Conservation (phyloP, 2,329 filamentous ascomycete genomes). For the Lasiodiplodia gonubiensis region DNA sequence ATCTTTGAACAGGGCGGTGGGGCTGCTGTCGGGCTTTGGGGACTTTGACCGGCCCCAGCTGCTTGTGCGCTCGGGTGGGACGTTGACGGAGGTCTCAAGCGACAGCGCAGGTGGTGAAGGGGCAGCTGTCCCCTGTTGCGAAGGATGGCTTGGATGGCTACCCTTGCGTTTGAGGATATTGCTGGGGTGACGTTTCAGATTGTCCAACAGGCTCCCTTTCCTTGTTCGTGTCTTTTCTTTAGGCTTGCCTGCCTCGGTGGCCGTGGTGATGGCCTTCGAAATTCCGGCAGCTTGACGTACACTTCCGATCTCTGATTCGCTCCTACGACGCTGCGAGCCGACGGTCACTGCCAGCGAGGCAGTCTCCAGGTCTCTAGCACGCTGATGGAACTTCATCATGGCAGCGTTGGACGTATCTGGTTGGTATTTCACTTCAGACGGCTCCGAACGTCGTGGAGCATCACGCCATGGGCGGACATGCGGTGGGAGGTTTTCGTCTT, state of each 20-base stretch:
- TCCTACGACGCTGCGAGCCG: slow-evolving; percentile 67
- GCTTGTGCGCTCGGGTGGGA: slow-evolving; percentile 42
- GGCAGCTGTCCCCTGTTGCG: slow-evolving; percentile 31
- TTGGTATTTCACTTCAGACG: slow-evolving; percentile 48
- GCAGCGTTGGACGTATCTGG: slow-evolving; percentile 61
- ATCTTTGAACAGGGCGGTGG: slow-evolving; percentile 34
- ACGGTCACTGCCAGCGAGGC: slow-evolving; percentile 69
- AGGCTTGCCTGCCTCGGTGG: slow-evolving; percentile 42
- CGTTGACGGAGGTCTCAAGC: slow-evolving; percentile 18
- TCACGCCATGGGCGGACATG: slow-evolving; percentile 57
- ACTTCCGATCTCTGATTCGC: slow-evolving; percentile 68
- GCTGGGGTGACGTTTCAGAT: slow-evolving; percentile 50
- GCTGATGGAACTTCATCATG: slow-evolving; percentile 58
- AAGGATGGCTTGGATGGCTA: slow-evolving; percentile 39
- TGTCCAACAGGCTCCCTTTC: slow-evolving; percentile 61
- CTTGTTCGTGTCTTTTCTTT: slow-evolving; percentile 49
- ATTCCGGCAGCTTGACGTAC: slow-evolving; percentile 64
- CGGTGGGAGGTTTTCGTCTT: slow-evolving; percentile 29
- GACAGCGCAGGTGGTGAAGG: slow-evolving; percentile 8
- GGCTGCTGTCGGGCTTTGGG: slow-evolving; percentile 47
- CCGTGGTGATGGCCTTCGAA: slow-evolving; percentile 62
- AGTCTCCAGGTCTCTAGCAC: slow-evolving; percentile 59
- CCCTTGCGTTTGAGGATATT: slow-evolving; percentile 53
- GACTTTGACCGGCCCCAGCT: slow-evolving; percentile 51
- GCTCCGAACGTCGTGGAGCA: slow-evolving; percentile 42